A percentile compares a stretch with the other conserved stretches of the same genome.
Conservation (phyloP, 495 filamentous ascomycete species). For the Amorphotheca resinae region DNA sequence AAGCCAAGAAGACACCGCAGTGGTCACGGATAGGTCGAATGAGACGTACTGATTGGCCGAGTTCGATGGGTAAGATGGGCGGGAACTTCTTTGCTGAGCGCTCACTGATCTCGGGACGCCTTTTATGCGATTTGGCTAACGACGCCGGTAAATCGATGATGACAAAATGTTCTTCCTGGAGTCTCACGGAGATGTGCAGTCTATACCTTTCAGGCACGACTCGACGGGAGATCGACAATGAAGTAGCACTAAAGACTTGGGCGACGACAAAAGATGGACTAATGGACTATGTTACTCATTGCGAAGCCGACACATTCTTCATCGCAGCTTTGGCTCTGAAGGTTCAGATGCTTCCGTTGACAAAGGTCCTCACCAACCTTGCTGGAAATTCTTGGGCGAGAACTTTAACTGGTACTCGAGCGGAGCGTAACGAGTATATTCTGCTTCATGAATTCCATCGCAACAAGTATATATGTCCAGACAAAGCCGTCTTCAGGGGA, state of each 20-base stretch:
- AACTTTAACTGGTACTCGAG: constrained; percentile 86
- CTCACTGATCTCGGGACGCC: constrained; percentile 74
- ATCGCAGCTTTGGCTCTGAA: constrained; percentile 79
- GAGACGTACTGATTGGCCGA: constrained; percentile 75
- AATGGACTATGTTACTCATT: constrained; percentile 85
- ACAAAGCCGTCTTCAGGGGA: constrained; percentile 66
- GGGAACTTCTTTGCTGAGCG: constrained; percentile 87
- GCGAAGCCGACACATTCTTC: constrained; percentile 91
- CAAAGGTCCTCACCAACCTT: constrained; percentile 90
- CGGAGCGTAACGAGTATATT: constrained; percentile 99
- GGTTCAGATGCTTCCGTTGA: constrained; percentile 83
- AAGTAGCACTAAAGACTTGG: constrained; percentile 79
- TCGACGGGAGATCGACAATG: constrained; percentile 79
- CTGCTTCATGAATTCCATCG: constrained; percentile 88
- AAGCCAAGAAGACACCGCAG: constrained; percentile 78
- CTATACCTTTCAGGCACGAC: constrained; percentile 56
- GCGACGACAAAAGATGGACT: constrained; percentile 71
- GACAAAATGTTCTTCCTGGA: constrained; percentile 97
- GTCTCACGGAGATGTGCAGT: constrained; percentile 90
- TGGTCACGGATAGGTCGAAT: constrained; percentile 90
- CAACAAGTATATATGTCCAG: constrained; percentile 95
- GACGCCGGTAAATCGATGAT: constrained; percentile 96
- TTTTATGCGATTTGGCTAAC: constrained; percentile 90
- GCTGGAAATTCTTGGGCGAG: constrained; percentile 98
- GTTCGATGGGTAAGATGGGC: constrained; percentile 70